Conservation (phyloP, 2,329 filamentous ascomycete species). For the Fusarium sororula region DNA sequence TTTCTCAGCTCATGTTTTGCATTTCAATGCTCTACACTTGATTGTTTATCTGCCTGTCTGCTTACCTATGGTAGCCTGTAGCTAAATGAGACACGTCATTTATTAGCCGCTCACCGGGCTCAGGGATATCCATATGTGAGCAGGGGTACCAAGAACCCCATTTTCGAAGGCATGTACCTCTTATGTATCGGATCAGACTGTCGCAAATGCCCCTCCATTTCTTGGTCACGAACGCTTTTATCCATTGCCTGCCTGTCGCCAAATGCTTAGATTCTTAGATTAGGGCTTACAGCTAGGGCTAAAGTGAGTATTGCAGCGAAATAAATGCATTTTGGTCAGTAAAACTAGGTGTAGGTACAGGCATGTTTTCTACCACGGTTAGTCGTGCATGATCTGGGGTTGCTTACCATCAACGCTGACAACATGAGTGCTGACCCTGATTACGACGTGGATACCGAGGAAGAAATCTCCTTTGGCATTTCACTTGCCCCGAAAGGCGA, state of each 20-base stretch:
- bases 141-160: not conserved
- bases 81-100: not conserved
- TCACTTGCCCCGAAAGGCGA: not conserved
- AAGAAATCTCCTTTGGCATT: not conserved
- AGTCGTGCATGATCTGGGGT: not conserved
- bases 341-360: not conserved
- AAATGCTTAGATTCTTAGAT: not conserved
- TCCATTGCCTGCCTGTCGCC: not conserved
- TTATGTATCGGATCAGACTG: not conserved
- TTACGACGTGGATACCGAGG: not conserved
- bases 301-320: not conserved
- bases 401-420: not conserved
- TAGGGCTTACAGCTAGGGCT: not conserved
- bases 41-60: not conserved
- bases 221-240: not conserved
- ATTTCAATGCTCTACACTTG: not conserved
- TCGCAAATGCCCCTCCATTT: not conserved
- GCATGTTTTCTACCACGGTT: not conserved
- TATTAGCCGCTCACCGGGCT: not conserved
- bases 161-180: not conserved
- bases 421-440: not conserved
- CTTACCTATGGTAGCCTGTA: not conserved
- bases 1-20: not conserved
- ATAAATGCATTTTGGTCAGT: not conserved
- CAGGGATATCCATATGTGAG: not conserved